Evolutionary conservation across 2,329 filamentous ascomycete genomes (phyloP).

Genomic region (Monilinia laxa): DNA sequence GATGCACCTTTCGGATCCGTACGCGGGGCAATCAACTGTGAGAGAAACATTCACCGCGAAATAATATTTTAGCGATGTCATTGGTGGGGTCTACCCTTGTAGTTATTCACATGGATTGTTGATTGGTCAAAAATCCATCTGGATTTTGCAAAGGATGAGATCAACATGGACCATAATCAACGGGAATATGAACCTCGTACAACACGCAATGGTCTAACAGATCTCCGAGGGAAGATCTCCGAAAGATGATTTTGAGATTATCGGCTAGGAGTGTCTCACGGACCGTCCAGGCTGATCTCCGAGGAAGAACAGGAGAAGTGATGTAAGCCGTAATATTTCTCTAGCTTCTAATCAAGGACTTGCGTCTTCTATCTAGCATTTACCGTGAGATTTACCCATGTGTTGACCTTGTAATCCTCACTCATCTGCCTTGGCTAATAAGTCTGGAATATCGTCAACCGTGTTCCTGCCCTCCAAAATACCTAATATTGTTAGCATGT

Average conservation of each 20-base stretch:
- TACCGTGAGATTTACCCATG: not conserved
- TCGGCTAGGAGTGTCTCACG: slow-evolving; percentile 2
- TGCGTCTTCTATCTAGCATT: slow-evolving; percentile 20
- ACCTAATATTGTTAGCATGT: slow-evolving; percentile 43
- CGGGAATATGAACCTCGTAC: not conserved
- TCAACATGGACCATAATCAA: not conserved
- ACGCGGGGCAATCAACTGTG: slow-evolving; percentile 13
- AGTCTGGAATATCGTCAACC: slow-evolving; percentile 74
- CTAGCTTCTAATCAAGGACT: slow-evolving; percentile 12
- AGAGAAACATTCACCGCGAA: not conserved
- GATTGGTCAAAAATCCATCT: slow-evolving; percentile 1
- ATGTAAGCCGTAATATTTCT: slow-evolving; percentile 11
- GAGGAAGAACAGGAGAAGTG: slow-evolving; percentile 2
- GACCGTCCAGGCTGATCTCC: not conserved
- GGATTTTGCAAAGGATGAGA: not conserved
- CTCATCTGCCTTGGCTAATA: slow-evolving; percentile 42
- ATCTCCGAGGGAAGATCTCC: slow-evolving; percentile 14
- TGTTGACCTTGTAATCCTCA: slow-evolving; percentile 13
- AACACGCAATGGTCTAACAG: not conserved
- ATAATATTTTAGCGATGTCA: slow-evolving; percentile 19
- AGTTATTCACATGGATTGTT: slow-evolving; percentile 1
- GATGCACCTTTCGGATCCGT: not conserved
- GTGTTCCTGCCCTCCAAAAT: slow-evolving; percentile 74
- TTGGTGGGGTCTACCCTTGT: slow-evolving; percentile 10
- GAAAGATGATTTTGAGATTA: not conserved